Conservation (phyloP, 2,329 filamentous ascomycete genomes). For the Cercospora sp. region DNA sequence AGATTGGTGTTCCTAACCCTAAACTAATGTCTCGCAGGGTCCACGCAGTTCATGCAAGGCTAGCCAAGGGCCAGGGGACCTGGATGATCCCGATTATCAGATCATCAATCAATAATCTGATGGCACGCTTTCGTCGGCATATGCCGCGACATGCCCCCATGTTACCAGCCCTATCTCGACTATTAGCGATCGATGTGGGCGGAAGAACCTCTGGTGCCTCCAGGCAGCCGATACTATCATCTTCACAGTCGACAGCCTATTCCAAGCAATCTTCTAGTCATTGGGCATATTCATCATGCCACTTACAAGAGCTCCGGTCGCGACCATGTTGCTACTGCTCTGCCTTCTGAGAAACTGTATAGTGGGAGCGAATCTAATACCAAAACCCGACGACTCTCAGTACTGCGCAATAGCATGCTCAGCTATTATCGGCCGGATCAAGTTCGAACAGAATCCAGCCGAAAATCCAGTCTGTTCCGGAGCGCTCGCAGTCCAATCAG, state of each 20-base stretch:
- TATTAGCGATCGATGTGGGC: background rate
- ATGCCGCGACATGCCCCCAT: too few species aligned
- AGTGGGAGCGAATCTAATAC: background rate
- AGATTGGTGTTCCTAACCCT: too few species aligned
- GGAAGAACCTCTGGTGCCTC: background rate
- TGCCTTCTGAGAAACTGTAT: background rate
- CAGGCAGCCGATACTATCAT: background rate
- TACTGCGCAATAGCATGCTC: background rate
- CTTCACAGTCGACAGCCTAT: background rate
- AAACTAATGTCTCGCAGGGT: background rate
- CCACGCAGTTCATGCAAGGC: background rate
- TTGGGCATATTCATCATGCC: too few species aligned
- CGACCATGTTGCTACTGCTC: background rate
- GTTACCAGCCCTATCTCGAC: too few species aligned
- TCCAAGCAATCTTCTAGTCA: too few species aligned
- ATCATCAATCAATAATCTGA: background rate
- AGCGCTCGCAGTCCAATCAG: background rate
- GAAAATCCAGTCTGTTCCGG: background rate
- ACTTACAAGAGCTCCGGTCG: too few species aligned
- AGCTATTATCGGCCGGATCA: background rate
- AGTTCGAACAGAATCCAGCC: background rate
- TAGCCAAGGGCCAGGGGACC: background rate
- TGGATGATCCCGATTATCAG: background rate
- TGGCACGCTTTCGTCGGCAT: background rate
- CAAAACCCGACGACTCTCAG: background rate